These are phyloP conservation scores for Bipolaris oryzae DNA, from an alignment of 2,329 filamentous ascomycete genomes.

Conservation along the genomic window DNA sequence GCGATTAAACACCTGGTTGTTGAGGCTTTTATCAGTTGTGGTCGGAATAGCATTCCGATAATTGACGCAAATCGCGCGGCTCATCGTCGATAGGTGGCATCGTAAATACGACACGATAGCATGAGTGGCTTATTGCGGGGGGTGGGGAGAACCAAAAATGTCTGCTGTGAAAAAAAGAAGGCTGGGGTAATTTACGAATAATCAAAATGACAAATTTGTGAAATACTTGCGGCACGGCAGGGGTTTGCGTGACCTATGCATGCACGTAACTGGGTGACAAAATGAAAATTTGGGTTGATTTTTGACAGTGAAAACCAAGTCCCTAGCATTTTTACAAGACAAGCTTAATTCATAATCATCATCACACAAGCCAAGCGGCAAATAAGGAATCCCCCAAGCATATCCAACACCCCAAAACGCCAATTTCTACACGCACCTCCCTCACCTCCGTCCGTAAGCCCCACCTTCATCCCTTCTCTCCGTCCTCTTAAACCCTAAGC, in stretches of 20 bases:
- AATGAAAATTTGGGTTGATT: too few species aligned
- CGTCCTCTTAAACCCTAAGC: slow-evolving; percentile 28
- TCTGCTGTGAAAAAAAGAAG: background rate
- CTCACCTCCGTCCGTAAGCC: slow-evolving; percentile 44
- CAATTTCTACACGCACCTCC: background rate
- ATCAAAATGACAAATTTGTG: too few species aligned
- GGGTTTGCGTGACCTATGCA: too few species aligned
- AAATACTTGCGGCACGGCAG: too few species aligned
- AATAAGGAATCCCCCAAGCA: background rate
- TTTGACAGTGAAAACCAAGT: too few species aligned
- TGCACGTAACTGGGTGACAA: too few species aligned
- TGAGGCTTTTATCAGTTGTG: background rate
- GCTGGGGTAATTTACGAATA: background rate
- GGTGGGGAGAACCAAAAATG: background rate
- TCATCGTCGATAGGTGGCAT: background rate
- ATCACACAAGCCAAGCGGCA: background rate
- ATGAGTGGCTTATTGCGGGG: background rate
- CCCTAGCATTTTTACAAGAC: too few species aligned
- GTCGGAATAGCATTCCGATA: background rate
- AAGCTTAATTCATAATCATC: background rate
- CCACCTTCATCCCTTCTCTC: slow-evolving; percentile 44
- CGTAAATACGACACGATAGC: background rate
- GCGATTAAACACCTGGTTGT: background rate
- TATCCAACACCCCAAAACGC: background rate
- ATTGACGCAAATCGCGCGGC: background rate